Evolutionary conservation across 768 basidiomycete species (phyloP), one percentile per base, ranked within the genome.

Genomic region (Lenzites betulinus): DNA sequence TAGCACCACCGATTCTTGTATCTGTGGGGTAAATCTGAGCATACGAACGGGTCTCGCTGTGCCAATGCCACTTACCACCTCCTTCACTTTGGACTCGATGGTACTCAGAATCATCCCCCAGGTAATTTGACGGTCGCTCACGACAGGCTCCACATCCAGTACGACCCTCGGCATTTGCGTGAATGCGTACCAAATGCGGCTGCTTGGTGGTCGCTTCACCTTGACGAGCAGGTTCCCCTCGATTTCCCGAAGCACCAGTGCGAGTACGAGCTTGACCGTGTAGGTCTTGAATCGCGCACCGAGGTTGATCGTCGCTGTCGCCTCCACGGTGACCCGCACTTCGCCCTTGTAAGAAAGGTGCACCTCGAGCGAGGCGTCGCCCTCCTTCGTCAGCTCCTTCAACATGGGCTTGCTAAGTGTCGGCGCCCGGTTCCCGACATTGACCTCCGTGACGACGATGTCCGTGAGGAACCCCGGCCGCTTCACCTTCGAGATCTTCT

Each of bases 361-460:
- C 7, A 95, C 84, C 69, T 98, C 96, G 69, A 98, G 78, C 5
- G 92, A 82, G 0, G 94, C 93, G 64, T 96, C 92, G 18, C 97
- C 97, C 58, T 97, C 94, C 65, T 89, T 87, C 1, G 94, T 96
- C 55, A 98, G 85, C 68, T 98, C 94, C 76, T 98, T 98, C 56
- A 99, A 80, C 96, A 98, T 98, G 3, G 97, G 97, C 65, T 95
- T 96, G 80, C 90, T 93, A 63, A 98, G 81, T 64, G 90, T 90
- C 2, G 95, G 93, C 0, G 92, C 81, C 54, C 79, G 86, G 66
- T 86, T 85, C 11, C 96, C 96, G 50, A 97, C 88, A 41, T 90
- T 89, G 50, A 96, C 95, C 63, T 96, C 92, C 36, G 88, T 88
- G 43, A 98, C 91, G 38, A 86, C 81, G 55, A 98, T 81, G 62